Conservation (phyloP, 495 filamentous ascomycete species). For the Penicillium macrosclerotiorum region DNA sequence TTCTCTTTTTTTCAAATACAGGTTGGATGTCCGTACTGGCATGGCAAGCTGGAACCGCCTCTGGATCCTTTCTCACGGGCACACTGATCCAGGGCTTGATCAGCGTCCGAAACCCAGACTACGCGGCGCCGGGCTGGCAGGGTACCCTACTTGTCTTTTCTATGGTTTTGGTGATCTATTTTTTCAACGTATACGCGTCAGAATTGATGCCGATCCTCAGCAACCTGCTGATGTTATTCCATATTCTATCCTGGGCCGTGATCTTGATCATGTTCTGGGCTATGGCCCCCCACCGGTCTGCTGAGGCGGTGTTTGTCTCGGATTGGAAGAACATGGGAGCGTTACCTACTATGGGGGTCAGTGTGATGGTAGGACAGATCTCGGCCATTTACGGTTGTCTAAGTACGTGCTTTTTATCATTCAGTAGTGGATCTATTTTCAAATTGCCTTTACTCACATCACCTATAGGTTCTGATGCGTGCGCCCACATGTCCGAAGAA, state of each 20-base stretch:
- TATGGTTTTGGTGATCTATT: conserved; percentile 25
- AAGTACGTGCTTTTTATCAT: conserved; percentile 13
- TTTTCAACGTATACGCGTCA: conserved; percentile 35
- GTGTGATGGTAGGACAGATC: conserved; percentile 48
- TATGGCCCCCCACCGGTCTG: conserved; percentile 34
- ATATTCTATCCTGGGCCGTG: conserved; percentile 46
- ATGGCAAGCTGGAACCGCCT: conserved; percentile 3
- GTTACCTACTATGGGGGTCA: conserved; percentile 46
- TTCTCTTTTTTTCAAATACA: too few relatives aligned
- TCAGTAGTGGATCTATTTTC: too few relatives aligned
- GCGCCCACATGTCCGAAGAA: conserved; percentile 44
- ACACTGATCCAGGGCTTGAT: conserved; percentile 4
- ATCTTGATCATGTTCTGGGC: conserved; percentile 42
- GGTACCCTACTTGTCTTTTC: conserved; percentile 46
- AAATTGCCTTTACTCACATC: too few relatives aligned
- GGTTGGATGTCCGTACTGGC: conserved; percentile 20
- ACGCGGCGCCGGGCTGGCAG: conserved; percentile 41
- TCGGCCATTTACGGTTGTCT: conserved; percentile 33
- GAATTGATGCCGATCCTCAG: conserved; percentile 46
- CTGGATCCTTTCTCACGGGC: background rate
- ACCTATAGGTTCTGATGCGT: conserved; percentile 33
- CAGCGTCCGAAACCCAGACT: conserved; percentile 38
- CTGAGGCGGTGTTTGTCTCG: conserved; percentile 44
- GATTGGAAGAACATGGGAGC: conserved; percentile 44
- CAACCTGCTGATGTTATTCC: conserved; percentile 44